Conservation (phyloP, 768 basidiomycete species). For the Boletus huronensis region DNA sequence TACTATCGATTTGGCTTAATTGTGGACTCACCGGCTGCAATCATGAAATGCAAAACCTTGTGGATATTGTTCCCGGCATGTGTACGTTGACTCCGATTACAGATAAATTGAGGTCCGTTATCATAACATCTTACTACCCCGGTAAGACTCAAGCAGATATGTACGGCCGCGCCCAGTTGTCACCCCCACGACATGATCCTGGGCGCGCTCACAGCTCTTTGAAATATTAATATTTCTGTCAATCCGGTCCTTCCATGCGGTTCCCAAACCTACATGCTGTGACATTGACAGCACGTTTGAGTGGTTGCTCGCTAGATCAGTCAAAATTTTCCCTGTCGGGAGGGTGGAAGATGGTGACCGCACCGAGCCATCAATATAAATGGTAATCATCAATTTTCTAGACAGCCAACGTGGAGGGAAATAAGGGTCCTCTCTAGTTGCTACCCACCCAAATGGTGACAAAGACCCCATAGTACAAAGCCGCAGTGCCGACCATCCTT, state of each 20-base stretch:
- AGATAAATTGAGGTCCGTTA: conserved; percentile 28
- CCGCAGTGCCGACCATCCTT: neutral
- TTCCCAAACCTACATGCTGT: neutral
- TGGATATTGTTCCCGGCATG: conserved; percentile 2
- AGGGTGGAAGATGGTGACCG: neutral
- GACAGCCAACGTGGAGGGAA: neutral
- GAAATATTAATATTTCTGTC: neutral
- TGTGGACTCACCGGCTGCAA: conserved; percentile 6
- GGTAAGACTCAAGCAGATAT: neutral
- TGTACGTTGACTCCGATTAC: conserved; percentile 18
- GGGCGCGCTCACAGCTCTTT: neutral
- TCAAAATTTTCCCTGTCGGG: neutral
- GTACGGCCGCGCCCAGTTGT: neutral
- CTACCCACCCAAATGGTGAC: neutral
- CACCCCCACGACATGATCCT: neutral
- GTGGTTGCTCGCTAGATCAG: neutral
- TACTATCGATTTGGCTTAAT: conserved; percentile 26
- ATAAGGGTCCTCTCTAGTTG: neutral
- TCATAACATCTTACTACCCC: conserved; percentile 3
- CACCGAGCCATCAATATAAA: neutral
- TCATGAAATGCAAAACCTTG: conserved; percentile 19
- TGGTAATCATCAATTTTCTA: neutral
- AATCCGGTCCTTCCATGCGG: neutral
- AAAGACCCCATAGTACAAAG: neutral
- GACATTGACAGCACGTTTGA: neutral